These are phyloP conservation scores for Rhizopogon hawkerae DNA, from an alignment of 1,284 basidiomycete species.

Conservation along the genomic window DNA sequence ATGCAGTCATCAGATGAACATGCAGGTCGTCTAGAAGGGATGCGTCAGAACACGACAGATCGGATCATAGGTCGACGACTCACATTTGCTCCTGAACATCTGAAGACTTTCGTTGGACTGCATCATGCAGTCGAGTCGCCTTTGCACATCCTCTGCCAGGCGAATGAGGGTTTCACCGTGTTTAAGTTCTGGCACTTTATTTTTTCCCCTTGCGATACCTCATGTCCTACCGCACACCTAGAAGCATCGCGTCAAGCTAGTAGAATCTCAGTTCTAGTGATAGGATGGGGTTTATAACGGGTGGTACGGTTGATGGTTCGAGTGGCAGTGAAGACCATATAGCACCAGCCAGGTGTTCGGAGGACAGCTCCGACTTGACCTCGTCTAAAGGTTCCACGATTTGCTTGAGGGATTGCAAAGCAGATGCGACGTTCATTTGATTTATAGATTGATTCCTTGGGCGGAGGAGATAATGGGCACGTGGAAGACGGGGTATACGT, in stretches of 20 bases:
- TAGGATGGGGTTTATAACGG: conserved; percentile 50
- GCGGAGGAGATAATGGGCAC: conserved; percentile 55
- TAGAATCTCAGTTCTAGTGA: conserved; percentile 64
- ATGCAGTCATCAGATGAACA: conserved; percentile 59
- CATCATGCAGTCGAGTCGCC: conserved; percentile 28
- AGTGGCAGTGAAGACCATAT: conserved; percentile 7
- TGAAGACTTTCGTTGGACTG: conserved; percentile 38
- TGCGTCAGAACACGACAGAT: background rate
- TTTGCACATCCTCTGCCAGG: conserved; percentile 54
- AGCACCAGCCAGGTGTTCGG: conserved; percentile 6
- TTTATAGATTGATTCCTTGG: conserved; percentile 11
- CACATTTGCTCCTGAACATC: conserved; percentile 67
- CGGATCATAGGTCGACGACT: conserved; percentile 19
- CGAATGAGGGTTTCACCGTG: conserved; percentile 47
- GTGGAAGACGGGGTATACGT: conserved; percentile 48
- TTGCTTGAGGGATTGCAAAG: conserved; percentile 15
- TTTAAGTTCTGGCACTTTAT: conserved; percentile 28
- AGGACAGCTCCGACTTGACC: conserved; percentile 15
- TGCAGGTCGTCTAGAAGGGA: conserved; percentile 57
- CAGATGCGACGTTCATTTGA: conserved; percentile 16
- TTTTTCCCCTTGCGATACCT: conserved; percentile 24
- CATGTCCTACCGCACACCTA: conserved; percentile 50
- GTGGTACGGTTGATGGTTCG: conserved; percentile 3
- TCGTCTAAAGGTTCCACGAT: conserved; percentile 24
- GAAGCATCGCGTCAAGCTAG: conserved; percentile 68